phyloP scores from a whole-genome alignment of 2,329 filamentous ascomycete species.

The Xylaria sp. region DNA sequence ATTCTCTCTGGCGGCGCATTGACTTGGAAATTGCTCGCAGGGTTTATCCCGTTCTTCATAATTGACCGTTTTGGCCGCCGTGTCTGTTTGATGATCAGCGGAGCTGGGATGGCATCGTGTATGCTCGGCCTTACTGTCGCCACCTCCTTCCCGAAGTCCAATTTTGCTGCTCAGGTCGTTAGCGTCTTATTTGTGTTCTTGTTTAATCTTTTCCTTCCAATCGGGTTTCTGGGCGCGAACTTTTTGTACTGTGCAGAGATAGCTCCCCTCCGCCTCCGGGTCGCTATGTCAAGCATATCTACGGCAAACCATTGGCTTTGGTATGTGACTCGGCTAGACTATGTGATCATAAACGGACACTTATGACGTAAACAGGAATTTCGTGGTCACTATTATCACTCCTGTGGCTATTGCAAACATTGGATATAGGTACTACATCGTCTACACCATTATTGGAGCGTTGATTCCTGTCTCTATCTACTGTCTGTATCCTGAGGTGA shows the following conservation, averaged over 20 bases:
- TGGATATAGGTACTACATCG: conserved; percentile 1
- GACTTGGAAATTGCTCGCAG: not conserved
- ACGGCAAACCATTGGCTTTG: not conserved
- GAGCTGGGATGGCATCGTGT: not conserved
- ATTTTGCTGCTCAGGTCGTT: not conserved
- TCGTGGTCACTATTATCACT: not conserved
- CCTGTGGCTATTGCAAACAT: not conserved
- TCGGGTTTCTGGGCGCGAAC: not conserved
- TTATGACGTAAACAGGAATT: not conserved
- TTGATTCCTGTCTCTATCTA: not conserved
- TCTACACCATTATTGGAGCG: not conserved
- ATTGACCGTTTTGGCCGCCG: not conserved
- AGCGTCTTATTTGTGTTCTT: not conserved
- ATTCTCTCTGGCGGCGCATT: not conserved
- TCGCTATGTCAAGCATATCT: not conserved
- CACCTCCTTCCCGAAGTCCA: not conserved
- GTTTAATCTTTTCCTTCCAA: not conserved
- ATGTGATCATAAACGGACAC: not conserved
- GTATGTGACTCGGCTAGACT: not conserved
- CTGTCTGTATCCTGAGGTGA: not conserved
- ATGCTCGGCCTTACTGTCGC: not conserved
- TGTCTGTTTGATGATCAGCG: not conserved
- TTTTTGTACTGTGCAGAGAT: not conserved
- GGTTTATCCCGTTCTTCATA: not conserved
- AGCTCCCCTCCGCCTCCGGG: not conserved